These are phyloP conservation scores for Sclerotinia subarctica DNA, from an alignment of 2,329 filamentous ascomycete genomes.

Conservation along the genomic window DNA sequence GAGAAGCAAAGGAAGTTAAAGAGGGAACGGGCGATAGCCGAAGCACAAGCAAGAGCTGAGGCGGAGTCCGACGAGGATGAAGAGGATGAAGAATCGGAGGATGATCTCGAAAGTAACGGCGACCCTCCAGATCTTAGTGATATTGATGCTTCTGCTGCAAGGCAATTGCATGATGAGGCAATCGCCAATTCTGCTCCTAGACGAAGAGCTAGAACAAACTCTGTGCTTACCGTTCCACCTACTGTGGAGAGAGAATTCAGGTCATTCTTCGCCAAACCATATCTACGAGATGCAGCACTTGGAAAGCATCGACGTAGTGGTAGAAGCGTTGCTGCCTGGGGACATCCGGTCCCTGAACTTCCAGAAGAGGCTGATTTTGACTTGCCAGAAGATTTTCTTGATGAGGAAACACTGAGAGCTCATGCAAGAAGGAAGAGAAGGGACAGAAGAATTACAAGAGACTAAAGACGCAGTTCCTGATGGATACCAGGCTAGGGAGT, in stretches of 20 bases:
- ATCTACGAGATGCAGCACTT: slow-evolving; percentile 77
- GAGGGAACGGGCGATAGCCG: slow-evolving; percentile 61
- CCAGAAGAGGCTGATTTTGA: slow-evolving; percentile 64
- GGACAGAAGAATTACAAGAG: slow-evolving; percentile 33
- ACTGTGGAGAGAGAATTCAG: slow-evolving; percentile 61
- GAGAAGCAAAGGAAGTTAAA: slow-evolving; percentile 80
- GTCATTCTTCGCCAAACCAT: slow-evolving; percentile 73
- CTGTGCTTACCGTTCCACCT: slow-evolving; percentile 27
- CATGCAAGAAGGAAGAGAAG: slow-evolving; percentile 61
- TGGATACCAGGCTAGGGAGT: slow-evolving; percentile 20
- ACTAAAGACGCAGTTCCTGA: slow-evolving; percentile 1
- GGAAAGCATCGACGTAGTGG: slow-evolving; percentile 66
- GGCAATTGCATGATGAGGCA: slow-evolving; percentile 60
- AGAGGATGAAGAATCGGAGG: slow-evolving; percentile 43
- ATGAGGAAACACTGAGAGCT: slow-evolving; percentile 52
- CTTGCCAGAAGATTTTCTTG: slow-evolving; percentile 56
- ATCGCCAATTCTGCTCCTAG: slow-evolving; percentile 35
- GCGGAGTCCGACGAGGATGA: slow-evolving; percentile 32
- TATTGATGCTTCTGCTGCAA: slow-evolving; percentile 66
- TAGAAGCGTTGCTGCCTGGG: slow-evolving; percentile 75
- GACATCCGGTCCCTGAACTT: slow-evolving; percentile 73
- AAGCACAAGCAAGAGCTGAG: slow-evolving; percentile 46
- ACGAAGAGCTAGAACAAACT: slow-evolving; percentile 25
- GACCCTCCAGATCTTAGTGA: slow-evolving; percentile 62
- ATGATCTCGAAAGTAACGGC: slow-evolving; percentile 47